Evolutionary conservation across 345 rosid genomes (phyloP).

Genomic region (Atalantia buxifolia): DNA sequence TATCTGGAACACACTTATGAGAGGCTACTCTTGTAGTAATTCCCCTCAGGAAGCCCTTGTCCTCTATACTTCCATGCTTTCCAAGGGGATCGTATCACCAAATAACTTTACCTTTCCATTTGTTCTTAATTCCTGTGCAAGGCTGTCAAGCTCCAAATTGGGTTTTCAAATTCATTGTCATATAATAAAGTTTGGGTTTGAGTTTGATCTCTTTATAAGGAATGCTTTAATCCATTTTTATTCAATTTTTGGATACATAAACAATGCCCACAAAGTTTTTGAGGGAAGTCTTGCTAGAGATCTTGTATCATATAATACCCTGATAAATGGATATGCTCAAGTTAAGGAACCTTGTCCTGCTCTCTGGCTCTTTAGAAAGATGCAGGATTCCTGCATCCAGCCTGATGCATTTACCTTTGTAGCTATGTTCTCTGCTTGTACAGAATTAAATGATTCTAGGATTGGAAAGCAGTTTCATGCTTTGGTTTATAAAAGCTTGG

Average conservation of each 20-base stretch:
- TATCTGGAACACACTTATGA: slow-evolving; percentile 36
- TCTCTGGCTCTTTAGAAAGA: slow-evolving; percentile 17
- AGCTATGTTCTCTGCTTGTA: slow-evolving; percentile 30
- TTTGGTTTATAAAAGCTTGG: slow-evolving; percentile 27
- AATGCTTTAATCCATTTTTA: slow-evolving; percentile 35
- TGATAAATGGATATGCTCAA: slow-evolving; percentile 33
- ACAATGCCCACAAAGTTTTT: slow-evolving; percentile 30
- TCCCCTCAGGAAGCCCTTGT: slow-evolving; percentile 24
- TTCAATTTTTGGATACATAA: slow-evolving; percentile 11
- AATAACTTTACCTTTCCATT: slow-evolving; percentile 42
- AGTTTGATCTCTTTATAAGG: slow-evolving; percentile 32
- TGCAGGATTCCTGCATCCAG: slow-evolving; percentile 22
- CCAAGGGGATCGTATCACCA: slow-evolving; percentile 12
- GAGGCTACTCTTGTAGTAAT: slow-evolving; percentile 34
- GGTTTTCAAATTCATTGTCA: slow-evolving; percentile 37
- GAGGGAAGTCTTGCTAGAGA: slow-evolving; percentile 37
- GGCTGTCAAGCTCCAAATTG: slow-evolving; percentile 17
- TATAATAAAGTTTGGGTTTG: slow-evolving; percentile 28
- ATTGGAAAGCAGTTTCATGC: slow-evolving; percentile 32
- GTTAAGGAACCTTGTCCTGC: slow-evolving; percentile 14
- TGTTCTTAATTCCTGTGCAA: slow-evolving; percentile 31
- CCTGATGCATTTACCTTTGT: slow-evolving; percentile 43
- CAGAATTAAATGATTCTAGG: slow-evolving; percentile 20
- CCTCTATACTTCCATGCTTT: slow-evolving; percentile 33
- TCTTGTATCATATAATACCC: slow-evolving; percentile 32